Base-by-base conservation (phyloP, 257 asterid species). In the Paulownia fortunei region DNA sequence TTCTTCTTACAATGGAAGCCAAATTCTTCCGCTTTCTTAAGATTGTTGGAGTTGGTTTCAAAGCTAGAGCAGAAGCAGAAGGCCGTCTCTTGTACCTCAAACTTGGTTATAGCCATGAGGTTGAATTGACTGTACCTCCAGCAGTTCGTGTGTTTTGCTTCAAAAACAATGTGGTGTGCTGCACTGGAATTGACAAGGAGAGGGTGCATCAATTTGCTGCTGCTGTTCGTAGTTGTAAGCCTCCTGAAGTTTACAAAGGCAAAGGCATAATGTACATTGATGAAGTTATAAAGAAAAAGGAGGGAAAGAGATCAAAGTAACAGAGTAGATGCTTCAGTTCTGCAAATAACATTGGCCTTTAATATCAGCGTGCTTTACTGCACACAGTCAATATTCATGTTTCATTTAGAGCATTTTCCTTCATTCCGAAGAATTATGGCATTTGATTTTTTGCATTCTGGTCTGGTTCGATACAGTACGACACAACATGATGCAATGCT, bases 41-140 rank as follows among this genome's bases (percentile, higher is more conserved):
- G 87, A 85, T 91, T 37, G 95, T 89, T 47, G 97, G 97, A 56
- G 97, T 91, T 30, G 97, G 95, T 78, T 91, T 88, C 88, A 91
- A 91, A 84, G 95, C 93, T 36, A 81, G 97, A 76, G 97, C 95
- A 12, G 92, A 88, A 86, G 76, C 93, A 3, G 93, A 91, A 84
- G 97, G 97, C 32, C 97, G 91, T 44, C 83, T 88, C 36, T 78
- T 91, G 83, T 91, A 81, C 82, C 91, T 91, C 19, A 89, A 87
- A 70, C 86, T 92, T 15, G 96, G 97, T 32, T 92, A 89, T 42
- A 89, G 95, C 78, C 96, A 92, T 36, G 95, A 91, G 78, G 93
- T 89, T 44, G 95, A 91, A 58, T 56, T 69, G 62, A 52, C 86
- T 0, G 93, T 83, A 6, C 92, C 96, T 41, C 93, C 89, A 55